Base-by-base conservation (phyloP, 768 basidiomycete genomes). In the Udeniomyces megalosporus region DNA sequence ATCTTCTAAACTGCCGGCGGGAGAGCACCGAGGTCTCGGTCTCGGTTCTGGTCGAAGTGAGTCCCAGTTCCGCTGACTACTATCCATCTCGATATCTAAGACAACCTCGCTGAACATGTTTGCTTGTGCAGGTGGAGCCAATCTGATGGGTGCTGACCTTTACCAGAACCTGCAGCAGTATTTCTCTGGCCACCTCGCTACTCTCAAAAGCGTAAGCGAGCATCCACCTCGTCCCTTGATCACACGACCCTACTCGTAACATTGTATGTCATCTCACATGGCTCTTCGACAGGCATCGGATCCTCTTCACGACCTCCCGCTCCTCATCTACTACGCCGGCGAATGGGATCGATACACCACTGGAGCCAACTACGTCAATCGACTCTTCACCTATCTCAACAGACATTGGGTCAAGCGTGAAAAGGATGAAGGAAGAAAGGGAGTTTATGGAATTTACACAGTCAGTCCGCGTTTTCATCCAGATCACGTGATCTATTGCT, bases 361-460 rank as follows among this genome's bases (percentile, higher is more conserved):
- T 2, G 93, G 93, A 51, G 92, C 93, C 1, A 90, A 88, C 71
- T 97, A 95, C 72, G 89, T 96, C 75, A 93, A 97, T 73, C 85
- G 93, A 60, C 76, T 99, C 38, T 97, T 97, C 77, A 92, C 89
- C 2, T 97, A 97, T 76, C 80, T 99, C 61, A 97, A 99, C 75
- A 88, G 93, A 56, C 91, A 97, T 75, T 99, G 95, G 95, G 93
- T 99, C 48, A 93, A 92, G 77, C 81, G 93, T 57, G 95, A 99
- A 73, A 82, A 92, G 70, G 93, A 97, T 69, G 93, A 97, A 73
- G 95, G 95, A 17, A 79, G 92, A 69, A 92, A 88, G 74, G 85
- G 84, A 47, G 86, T 97, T 24, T 97, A 96, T 75, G 84, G 83
- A 1, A 88, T 99, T 22, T 97, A 97, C 71, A 99, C 93, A 29